phyloP scores from a whole-genome alignment of 2,329 filamentous ascomycete genomes.

The Penicillium polonicum region DNA sequence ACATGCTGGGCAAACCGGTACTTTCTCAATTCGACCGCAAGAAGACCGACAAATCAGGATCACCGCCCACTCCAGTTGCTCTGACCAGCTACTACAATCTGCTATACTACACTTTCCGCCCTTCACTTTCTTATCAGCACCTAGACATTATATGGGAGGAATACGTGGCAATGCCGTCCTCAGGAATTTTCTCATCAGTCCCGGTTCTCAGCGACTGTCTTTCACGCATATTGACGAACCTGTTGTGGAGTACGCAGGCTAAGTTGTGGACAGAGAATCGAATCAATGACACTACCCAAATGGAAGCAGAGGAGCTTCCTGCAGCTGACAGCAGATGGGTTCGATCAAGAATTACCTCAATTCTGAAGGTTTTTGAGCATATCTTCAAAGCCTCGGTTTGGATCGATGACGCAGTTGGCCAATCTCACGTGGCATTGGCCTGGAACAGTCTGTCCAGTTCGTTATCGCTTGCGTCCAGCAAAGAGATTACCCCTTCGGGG shows the following conservation, averaged over 20 bases:
- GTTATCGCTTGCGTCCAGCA: conserved; percentile 64
- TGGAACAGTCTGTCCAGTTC: conserved; percentile 60
- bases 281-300: conserved; percentile 59
- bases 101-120: conserved; percentile 78
- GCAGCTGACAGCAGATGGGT: conserved; percentile 84
- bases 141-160: conserved; percentile 77
- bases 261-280: conserved; percentile 74
- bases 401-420: conserved; percentile 43
- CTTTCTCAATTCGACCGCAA: conserved; percentile 67
- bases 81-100: conserved; percentile 76
- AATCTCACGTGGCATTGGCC: conserved; percentile 55
- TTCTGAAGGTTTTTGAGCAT: conserved; percentile 63
- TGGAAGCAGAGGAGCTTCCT: conserved; percentile 73
- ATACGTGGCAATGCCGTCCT: conserved; percentile 65
- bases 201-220: conserved; percentile 59
- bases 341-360: conserved; percentile 64
- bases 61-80: conserved; percentile 56
- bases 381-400: conserved; percentile 54
- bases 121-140: conserved; percentile 63
- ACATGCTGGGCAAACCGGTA: conserved; percentile 68
- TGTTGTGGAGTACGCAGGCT: conserved; percentile 54
- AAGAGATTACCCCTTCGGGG: conserved; percentile 84
- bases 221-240: conserved; percentile 68
- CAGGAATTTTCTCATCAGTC: conserved; percentile 52
- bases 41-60: conserved; percentile 49